Conservation (phyloP, 1,284 basidiomycete genomes). For the Tilletia setariae region DNA sequence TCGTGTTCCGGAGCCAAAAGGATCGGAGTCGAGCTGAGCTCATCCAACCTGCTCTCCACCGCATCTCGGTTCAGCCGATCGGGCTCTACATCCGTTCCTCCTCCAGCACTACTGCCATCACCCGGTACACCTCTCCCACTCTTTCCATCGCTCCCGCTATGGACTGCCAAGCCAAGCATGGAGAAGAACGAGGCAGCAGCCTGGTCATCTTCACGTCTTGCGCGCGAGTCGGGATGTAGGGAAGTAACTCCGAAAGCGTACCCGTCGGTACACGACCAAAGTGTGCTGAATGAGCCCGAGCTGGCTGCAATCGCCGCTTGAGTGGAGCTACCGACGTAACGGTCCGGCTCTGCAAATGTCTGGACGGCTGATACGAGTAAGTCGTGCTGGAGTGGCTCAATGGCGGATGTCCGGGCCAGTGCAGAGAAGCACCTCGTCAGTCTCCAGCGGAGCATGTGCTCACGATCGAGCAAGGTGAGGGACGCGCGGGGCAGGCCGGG, state of each 20-base stretch:
- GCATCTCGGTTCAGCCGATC: constrained; percentile 73
- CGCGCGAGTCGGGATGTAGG: constrained; percentile 52
- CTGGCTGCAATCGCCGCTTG: constrained; percentile 90
- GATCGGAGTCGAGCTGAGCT: constrained; percentile 73
- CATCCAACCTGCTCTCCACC: constrained; percentile 72
- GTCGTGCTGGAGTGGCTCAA: constrained; percentile 72
- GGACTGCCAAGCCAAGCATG: background rate
- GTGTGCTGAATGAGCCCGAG: constrained; percentile 74
- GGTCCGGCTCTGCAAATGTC: constrained; percentile 75
- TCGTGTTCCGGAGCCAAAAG: constrained; percentile 84
- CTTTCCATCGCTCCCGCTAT: too few relatives aligned
- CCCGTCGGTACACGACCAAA: constrained; percentile 84
- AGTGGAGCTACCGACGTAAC: constrained; percentile 70
- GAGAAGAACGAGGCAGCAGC: constrained; percentile 19
- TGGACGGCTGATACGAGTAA: constrained; percentile 80
- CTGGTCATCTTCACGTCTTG: constrained; percentile 43
- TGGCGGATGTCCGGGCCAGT: constrained; percentile 73
- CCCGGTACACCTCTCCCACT: too few relatives aligned
- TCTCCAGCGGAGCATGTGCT: constrained; percentile 76
- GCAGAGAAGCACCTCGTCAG: constrained; percentile 84
- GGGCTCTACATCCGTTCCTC: constrained; percentile 49
- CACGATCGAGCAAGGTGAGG: constrained; percentile 71
- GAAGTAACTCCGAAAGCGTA: constrained; percentile 90
- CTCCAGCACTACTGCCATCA: constrained; percentile 22
- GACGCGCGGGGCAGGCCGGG: constrained; percentile 34